These are phyloP conservation scores for Sonneratia alba DNA, from an alignment of 345 rosid genomes.

Conservation along the genomic window DNA sequence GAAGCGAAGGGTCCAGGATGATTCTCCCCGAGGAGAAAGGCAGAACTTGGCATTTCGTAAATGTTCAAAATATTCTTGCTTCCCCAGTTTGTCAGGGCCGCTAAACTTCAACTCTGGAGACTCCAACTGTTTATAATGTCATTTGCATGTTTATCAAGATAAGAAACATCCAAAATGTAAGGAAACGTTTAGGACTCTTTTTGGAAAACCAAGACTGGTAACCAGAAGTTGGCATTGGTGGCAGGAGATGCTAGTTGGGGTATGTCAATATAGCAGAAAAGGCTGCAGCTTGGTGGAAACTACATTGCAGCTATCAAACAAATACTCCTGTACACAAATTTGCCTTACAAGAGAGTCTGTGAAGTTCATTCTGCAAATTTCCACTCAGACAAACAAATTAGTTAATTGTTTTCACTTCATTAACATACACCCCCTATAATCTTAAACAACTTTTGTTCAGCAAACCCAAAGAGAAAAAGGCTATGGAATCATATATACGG, in stretches of 20 bases:
- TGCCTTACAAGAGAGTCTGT: neutral
- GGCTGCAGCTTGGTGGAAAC: neutral
- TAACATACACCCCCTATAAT: neutral
- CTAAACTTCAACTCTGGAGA: constrained; percentile 89
- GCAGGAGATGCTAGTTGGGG: neutral
- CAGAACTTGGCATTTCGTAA: constrained; percentile 87
- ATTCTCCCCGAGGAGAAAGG: constrained; percentile 94
- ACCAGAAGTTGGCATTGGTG: neutral
- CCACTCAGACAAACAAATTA: neutral
- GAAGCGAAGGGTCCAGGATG: constrained; percentile 98
- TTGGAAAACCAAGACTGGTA: neutral
- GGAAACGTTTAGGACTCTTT: neutral
- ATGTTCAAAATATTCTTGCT: constrained; percentile 80
- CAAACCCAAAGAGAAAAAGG: neutral
- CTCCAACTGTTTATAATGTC: constrained; percentile 66
- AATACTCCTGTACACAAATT: neutral
- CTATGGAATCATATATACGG: neutral
- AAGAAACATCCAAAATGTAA: neutral
- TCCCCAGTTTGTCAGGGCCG: constrained; percentile 74
- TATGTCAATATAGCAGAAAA: neutral
- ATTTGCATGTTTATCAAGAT: constrained; percentile 5
- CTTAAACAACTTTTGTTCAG: neutral
- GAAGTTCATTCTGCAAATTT: neutral
- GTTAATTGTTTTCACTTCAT: neutral
- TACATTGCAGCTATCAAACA: neutral